phyloP scores from a whole-genome alignment of 2,329 filamentous ascomycete genomes.

The Aaosphaeria arxii region DNA sequence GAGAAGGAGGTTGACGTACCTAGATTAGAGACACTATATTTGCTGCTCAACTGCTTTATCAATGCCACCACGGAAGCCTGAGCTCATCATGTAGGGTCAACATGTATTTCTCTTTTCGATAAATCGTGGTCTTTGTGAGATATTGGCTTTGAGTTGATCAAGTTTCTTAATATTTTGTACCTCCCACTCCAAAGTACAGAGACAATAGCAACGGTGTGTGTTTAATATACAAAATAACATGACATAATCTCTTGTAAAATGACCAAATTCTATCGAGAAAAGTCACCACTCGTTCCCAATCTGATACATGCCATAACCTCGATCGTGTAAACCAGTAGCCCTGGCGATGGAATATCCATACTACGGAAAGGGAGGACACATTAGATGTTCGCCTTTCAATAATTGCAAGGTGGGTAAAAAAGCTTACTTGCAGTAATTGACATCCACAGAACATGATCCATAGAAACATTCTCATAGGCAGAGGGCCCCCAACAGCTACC shows the following conservation, averaged over 20 bases:
- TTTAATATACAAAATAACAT: neutral
- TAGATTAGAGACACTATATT: conserved; percentile 40
- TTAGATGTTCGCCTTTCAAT: neutral
- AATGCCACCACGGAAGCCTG: neutral
- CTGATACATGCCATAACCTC: neutral
- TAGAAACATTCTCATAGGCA: neutral
- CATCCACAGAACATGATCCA: conserved; percentile 1
- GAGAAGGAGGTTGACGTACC: conserved; percentile 34
- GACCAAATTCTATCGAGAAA: neutral
- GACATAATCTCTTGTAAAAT: neutral
- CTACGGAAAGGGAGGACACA: neutral
- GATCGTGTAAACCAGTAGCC: neutral
- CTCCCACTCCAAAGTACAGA: neutral
- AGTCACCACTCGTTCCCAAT: neutral
- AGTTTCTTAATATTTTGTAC: neutral
- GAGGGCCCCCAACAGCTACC: neutral
- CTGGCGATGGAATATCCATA: neutral
- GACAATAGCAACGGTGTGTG: neutral
- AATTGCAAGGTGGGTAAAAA: neutral
- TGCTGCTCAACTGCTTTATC: conserved; percentile 25
- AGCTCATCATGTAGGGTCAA: neutral
- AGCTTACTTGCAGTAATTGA: neutral
- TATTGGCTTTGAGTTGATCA: neutral
- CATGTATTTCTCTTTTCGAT: neutral
- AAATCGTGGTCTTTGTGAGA: neutral